phyloP scores from a whole-genome alignment of 2,329 filamentous ascomycete species.

The Fusarium oxysporum region DNA sequence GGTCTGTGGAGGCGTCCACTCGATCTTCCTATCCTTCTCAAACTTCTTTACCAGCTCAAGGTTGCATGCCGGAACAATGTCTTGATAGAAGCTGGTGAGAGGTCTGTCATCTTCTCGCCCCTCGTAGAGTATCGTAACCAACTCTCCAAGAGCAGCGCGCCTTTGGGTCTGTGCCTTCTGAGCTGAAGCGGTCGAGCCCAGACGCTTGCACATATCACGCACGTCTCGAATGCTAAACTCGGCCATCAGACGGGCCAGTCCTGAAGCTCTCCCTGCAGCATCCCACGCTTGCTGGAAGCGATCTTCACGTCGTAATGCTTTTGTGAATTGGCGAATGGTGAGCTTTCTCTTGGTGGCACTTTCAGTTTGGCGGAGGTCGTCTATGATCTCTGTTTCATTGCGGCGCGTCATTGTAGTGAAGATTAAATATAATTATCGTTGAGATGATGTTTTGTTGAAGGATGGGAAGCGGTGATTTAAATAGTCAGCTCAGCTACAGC shows the following conservation, averaged over 20 bases:
- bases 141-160: conserved; percentile 35
- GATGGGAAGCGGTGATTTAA: neutral
- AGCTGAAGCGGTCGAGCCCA: conserved; percentile 40
- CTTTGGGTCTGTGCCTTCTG: conserved; percentile 34
- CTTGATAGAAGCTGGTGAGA: conserved; percentile 36
- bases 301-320: conserved; percentile 35
- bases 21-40: conserved; percentile 15
- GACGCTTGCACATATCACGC: conserved; percentile 22
- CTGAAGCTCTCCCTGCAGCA: conserved; percentile 37
- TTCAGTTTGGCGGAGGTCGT: conserved; percentile 24
- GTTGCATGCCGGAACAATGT: conserved; percentile 42
- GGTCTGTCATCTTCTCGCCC: conserved; percentile 32
- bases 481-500: neutral
- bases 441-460: neutral
- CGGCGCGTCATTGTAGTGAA: conserved; percentile 14
- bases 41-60: conserved; percentile 33
- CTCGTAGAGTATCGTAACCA: conserved; percentile 33
- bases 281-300: conserved; percentile 40
- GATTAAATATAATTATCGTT: neutral
- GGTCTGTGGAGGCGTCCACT: conserved; percentile 30
- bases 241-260: conserved; percentile 38
- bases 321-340: conserved; percentile 36
- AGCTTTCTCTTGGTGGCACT: conserved; percentile 30
- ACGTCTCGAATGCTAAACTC: conserved; percentile 44
- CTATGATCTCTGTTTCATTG: conserved; percentile 5